A percentile compares a stretch with the other conserved stretches of the same genome.
phyloP scores from a whole-genome alignment of 345 rosid genomes.

The Garcia nutans region DNA sequence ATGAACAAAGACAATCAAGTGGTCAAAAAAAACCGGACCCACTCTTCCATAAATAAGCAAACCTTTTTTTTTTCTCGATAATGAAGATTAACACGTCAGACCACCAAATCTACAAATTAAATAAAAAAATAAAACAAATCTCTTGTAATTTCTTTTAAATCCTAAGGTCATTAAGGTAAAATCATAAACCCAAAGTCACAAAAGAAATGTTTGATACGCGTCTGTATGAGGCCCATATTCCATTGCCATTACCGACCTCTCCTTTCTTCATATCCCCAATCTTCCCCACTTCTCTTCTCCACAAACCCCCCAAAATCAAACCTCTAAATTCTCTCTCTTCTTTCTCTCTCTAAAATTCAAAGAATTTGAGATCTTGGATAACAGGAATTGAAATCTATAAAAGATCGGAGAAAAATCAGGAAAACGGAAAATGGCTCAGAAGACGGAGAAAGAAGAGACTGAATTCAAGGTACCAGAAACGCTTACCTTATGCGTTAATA shows the following conservation, averaged over 20 bases:
- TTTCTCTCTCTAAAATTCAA: neutral
- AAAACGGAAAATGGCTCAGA: slow-evolving; percentile 57
- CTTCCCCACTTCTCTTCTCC: neutral
- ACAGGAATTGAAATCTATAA: neutral
- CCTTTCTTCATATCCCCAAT: slow-evolving; percentile 30
- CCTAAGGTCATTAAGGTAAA: slow-evolving; percentile 37
- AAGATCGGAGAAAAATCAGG: neutral
- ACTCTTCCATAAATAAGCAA: slow-evolving; percentile 18
- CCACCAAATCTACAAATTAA: slow-evolving; percentile 17
- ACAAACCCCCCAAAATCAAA: neutral
- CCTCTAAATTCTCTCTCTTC: neutral
- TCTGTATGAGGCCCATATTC: slow-evolving; percentile 84
- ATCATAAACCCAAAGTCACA: neutral
- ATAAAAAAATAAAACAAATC: neutral
- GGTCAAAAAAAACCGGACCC: slow-evolving; percentile 19
- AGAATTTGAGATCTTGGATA: too few species aligned
- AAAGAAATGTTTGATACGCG: slow-evolving; percentile 72
- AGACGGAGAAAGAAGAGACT: slow-evolving; percentile 91
- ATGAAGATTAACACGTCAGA: slow-evolving; percentile 45
- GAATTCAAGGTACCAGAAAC: slow-evolving; percentile 90
- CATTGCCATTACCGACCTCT: slow-evolving; percentile 58
- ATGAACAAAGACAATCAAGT: slow-evolving; percentile 2
- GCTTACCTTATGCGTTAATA: slow-evolving; percentile 64
- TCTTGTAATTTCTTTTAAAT: slow-evolving; percentile 24
- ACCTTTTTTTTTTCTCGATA: slow-evolving; percentile 22